Percentiles rank a stretch among this genome's conserved stretches.
Evolutionary conservation across 495 filamentous ascomycete species (phyloP).

Genomic region (Podospora appendiculata): DNA sequence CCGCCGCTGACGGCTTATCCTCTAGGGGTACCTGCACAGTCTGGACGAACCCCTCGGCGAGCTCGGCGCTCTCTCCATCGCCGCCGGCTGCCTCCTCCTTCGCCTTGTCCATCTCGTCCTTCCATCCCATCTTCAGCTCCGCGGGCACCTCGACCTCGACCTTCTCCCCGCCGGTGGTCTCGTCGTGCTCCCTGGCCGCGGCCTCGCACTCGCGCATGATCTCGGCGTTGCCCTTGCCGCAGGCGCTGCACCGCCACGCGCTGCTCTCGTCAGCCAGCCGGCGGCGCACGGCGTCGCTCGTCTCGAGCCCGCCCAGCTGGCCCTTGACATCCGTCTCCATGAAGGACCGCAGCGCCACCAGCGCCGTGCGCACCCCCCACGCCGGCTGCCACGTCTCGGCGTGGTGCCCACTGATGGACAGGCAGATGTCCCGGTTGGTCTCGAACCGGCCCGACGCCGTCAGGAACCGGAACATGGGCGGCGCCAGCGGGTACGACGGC

Average conservation of each 20-base stretch:
- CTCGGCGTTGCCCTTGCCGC: slow-evolving; percentile 57
- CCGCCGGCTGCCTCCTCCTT: slow-evolving; percentile 8
- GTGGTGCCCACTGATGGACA: slow-evolving; percentile 88
- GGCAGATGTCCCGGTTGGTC: slow-evolving; percentile 92
- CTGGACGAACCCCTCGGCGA: slow-evolving; percentile 44
- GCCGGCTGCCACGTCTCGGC: slow-evolving; percentile 98
- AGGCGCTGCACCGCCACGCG: slow-evolving; percentile 57
- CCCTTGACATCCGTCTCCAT: slow-evolving; percentile 70
- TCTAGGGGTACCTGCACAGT: slow-evolving; percentile 19
- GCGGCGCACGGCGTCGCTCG: slow-evolving; percentile 50
- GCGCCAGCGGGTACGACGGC: slow-evolving; percentile 77
- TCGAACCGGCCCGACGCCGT: slow-evolving; percentile 92
- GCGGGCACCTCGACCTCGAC: slow-evolving; percentile 48
- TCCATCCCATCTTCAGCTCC: slow-evolving; percentile 51
- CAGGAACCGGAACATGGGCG: slow-evolving; percentile 88
- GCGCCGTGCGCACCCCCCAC: slow-evolving; percentile 81
- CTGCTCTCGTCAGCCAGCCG: slow-evolving; percentile 56
- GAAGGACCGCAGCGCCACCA: slow-evolving; percentile 62
- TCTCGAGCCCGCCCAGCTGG: slow-evolving; percentile 85
- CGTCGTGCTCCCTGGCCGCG: slow-evolving; percentile 39
- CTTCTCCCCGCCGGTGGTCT: slow-evolving; percentile 21
- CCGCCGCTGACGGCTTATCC: slow-evolving; percentile 3
- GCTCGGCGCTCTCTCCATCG: slow-evolving; percentile 30
- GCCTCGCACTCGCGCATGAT: slow-evolving; percentile 62
- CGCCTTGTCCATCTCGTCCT: slow-evolving; percentile 40